phyloP scores from a whole-genome alignment of 495 filamentous ascomycete species.

The Lasiosphaeria ovina region DNA sequence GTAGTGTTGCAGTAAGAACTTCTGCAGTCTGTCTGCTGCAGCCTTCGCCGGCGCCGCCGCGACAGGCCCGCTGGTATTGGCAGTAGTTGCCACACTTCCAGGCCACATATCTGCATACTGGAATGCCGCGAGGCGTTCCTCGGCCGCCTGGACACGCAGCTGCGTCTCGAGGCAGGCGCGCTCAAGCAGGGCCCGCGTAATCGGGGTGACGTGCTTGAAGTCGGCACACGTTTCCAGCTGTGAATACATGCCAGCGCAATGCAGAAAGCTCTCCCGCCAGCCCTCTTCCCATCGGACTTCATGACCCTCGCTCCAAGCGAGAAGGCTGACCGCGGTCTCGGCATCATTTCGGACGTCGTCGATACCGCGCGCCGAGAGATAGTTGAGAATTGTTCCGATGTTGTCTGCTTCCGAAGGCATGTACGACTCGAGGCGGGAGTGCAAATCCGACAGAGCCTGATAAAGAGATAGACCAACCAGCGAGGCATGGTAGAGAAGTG shows the following conservation, averaged over 20 bases:
- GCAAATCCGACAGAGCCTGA: constrained; percentile 57
- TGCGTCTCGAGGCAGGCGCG: constrained; percentile 61
- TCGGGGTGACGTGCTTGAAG: constrained; percentile 55
- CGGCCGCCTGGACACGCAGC: constrained; percentile 59
- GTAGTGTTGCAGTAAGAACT: constrained; percentile 57
- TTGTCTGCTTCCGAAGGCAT: constrained; percentile 49
- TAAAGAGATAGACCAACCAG: constrained; percentile 59
- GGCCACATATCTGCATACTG: constrained; percentile 66
- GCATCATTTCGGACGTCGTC: constrained; percentile 66
- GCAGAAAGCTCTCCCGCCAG: constrained; percentile 66
- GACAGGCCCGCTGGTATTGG: constrained; percentile 26
- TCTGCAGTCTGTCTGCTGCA: constrained; percentile 54
- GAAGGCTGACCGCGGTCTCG: constrained; percentile 56
- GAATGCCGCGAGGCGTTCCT: constrained; percentile 57
- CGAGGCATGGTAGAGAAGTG: constrained; percentile 54
- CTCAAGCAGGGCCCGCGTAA: constrained; percentile 63
- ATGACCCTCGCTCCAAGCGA: constrained; percentile 62
- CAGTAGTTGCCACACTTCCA: constrained; percentile 27
- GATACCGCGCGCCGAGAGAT: constrained; percentile 55
- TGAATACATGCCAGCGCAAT: constrained; percentile 64
- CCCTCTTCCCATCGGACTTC: constrained; percentile 63
- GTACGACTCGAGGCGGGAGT: constrained; percentile 52
- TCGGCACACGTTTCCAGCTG: constrained; percentile 54
- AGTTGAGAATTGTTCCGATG: constrained; percentile 54
- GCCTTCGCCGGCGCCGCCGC: constrained; percentile 38